Evolutionary conservation across 495 filamentous ascomycete species (phyloP).

Genomic region (Xylaria nigripes): DNA sequence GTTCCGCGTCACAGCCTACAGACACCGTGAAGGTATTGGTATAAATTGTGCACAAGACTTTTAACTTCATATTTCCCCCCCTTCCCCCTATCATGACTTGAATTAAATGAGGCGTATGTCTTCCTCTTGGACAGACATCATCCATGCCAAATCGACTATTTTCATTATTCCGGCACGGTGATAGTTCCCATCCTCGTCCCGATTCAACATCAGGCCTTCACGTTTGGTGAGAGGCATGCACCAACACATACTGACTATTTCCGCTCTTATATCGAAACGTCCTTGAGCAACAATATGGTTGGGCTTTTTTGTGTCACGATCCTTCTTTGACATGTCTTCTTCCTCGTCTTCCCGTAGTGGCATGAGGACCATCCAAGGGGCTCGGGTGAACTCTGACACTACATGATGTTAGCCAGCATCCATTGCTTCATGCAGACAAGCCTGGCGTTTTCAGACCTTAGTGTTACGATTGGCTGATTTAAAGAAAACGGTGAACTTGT

Average conservation of each 20-base stretch:
- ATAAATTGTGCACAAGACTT: too few relatives aligned
- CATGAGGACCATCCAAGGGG: neutral
- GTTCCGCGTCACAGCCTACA: too few relatives aligned
- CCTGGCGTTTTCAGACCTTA: too few relatives aligned
- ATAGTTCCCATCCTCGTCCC: neutral
- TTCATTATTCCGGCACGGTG: neutral
- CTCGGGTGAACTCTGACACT: neutral
- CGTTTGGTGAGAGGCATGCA: neutral
- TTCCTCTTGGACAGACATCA: neutral
- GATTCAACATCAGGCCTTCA: neutral
- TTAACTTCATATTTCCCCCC: too few relatives aligned
- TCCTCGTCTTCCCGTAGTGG: neutral
- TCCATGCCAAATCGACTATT: neutral
- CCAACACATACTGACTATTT: neutral
- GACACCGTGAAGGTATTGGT: too few relatives aligned
- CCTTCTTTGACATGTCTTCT: neutral
- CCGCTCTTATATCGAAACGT: neutral
- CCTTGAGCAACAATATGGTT: neutral
- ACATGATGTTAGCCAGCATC: neutral
- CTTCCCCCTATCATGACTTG: neutral
- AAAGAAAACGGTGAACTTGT: too few relatives aligned
- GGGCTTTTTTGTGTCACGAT: neutral
- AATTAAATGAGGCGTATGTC: neutral
- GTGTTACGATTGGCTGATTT: too few relatives aligned
- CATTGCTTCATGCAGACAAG: neutral